A percentile compares a stretch with the other conserved stretches of the same genome.
phyloP scores from a whole-genome alignment of 1,284 basidiomycete genomes.

The Ceratobasidium sp. region DNA sequence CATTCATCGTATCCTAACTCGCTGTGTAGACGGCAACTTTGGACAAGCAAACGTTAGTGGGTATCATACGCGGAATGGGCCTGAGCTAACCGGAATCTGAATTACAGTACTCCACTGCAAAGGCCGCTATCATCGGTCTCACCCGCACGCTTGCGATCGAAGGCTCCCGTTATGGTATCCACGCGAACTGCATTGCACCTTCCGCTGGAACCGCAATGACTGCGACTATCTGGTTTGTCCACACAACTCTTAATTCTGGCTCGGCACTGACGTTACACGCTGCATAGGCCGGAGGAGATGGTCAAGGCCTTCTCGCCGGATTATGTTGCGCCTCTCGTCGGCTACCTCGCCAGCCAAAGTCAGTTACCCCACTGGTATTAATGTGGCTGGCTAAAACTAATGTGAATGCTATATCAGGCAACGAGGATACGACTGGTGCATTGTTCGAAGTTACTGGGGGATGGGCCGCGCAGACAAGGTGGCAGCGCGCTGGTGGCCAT shows the following conservation, averaged over 20 bases:
- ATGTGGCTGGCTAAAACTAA: too few species aligned
- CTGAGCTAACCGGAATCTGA: background rate
- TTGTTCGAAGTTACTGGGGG: conserved; percentile 93
- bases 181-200: conserved; percentile 90
- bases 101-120: conserved; percentile 86
- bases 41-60: conserved; percentile 82
- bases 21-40: conserved; percentile 84
- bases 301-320: conserved; percentile 91
- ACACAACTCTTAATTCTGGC: background rate
- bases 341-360: conserved; percentile 87
- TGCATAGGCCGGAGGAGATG: conserved; percentile 84
- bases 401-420: conserved; percentile 58
- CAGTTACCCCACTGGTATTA: conserved; percentile 23
- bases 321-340: conserved; percentile 90
- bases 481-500: conserved; percentile 90
- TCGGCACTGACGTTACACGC: conserved; percentile 9
- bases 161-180: conserved; percentile 89
- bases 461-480: conserved; percentile 91
- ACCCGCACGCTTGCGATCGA: conserved; percentile 92
- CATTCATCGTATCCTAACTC: conserved; percentile 40
- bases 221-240: conserved; percentile 75
- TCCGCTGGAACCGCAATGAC: conserved; percentile 94
- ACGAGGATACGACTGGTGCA: conserved; percentile 77
- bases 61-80: background rate
- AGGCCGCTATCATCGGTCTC: conserved; percentile 92